Percentiles rank a stretch among this genome's conserved stretches.
phyloP scores from a whole-genome alignment of 1,284 basidiomycete genomes.

The Ganoderma lingzhi region DNA sequence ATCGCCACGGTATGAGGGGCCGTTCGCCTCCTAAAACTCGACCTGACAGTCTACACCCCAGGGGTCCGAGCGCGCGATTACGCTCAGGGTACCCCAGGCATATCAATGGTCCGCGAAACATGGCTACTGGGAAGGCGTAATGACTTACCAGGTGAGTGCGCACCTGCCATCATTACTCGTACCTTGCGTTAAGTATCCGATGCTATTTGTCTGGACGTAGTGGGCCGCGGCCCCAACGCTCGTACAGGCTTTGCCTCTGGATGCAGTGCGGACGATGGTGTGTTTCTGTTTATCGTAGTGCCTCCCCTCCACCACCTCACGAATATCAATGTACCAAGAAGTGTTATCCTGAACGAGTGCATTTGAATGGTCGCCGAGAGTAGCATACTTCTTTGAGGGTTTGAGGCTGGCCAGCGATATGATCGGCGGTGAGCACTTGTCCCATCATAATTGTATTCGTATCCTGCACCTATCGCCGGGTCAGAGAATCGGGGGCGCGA shows the following conservation, averaged over 20 bases:
- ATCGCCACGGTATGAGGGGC: slow-evolving; percentile 32
- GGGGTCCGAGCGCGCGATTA: slow-evolving; percentile 42
- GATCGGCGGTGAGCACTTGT: neutral
- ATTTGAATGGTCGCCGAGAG: neutral
- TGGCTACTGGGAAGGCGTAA: slow-evolving; percentile 29
- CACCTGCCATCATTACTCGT: neutral
- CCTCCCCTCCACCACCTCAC: neutral
- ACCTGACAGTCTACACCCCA: slow-evolving; percentile 26
- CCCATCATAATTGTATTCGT: neutral
- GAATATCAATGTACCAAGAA: slow-evolving; percentile 7
- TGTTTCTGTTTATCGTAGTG: neutral
- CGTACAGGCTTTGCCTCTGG: neutral
- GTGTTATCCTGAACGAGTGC: neutral
- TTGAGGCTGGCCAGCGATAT: neutral
- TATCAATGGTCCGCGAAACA: slow-evolving; percentile 23
- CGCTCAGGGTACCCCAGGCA: slow-evolving; percentile 34
- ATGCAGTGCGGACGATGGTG: slow-evolving; percentile 9
- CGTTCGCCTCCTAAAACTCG: neutral
- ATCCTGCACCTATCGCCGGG: neutral
- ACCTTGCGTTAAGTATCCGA: neutral
- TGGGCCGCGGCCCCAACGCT: neutral
- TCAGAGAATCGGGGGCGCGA: neutral
- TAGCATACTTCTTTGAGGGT: neutral
- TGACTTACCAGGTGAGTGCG: neutral
- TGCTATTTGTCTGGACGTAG: neutral